These are phyloP conservation scores for Acacia crassicarpa DNA, from an alignment of 306 rosid genomes.

Conservation along the genomic window DNA sequence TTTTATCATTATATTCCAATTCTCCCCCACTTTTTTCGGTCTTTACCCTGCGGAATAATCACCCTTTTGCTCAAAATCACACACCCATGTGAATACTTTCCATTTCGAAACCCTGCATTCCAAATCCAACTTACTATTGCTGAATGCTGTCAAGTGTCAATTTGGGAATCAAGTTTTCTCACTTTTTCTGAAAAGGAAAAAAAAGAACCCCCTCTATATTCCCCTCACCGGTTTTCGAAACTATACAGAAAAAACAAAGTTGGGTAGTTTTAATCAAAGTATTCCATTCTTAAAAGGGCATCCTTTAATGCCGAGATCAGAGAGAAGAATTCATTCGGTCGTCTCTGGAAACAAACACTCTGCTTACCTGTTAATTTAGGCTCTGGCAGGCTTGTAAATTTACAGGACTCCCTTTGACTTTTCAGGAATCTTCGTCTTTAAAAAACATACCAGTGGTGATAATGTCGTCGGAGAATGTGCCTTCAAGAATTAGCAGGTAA, in stretches of 20 bases:
- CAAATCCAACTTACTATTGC: background rate
- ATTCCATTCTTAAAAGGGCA: conserved; percentile 27
- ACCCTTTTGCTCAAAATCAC: background rate
- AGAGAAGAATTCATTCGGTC: conserved; percentile 15
- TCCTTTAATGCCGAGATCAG: conserved; percentile 28
- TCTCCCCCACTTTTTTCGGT: conserved; percentile 1
- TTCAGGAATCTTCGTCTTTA: conserved; percentile 86
- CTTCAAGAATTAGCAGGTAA: conserved; percentile 65
- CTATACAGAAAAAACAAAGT: conserved; percentile 34
- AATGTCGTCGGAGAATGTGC: conserved; percentile 95
- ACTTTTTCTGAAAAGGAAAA: background rate
- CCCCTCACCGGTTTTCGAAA: background rate
- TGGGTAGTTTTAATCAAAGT: conserved; percentile 28
- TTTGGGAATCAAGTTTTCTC: background rate
- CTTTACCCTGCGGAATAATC: background rate
- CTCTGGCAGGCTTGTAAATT: conserved; percentile 31
- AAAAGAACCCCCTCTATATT: background rate
- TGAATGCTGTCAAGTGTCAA: conserved; percentile 3
- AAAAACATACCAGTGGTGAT: conserved; percentile 93
- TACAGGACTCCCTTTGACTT: conserved; percentile 40
- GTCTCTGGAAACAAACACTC: conserved; percentile 22
- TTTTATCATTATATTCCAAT: conserved; percentile 17
- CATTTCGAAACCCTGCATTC: conserved; percentile 4
- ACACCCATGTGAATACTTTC: conserved; percentile 2
- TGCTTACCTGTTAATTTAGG: conserved; percentile 22